Conservation (phyloP, 441 rosid species). For the Jatropha multifida region DNA sequence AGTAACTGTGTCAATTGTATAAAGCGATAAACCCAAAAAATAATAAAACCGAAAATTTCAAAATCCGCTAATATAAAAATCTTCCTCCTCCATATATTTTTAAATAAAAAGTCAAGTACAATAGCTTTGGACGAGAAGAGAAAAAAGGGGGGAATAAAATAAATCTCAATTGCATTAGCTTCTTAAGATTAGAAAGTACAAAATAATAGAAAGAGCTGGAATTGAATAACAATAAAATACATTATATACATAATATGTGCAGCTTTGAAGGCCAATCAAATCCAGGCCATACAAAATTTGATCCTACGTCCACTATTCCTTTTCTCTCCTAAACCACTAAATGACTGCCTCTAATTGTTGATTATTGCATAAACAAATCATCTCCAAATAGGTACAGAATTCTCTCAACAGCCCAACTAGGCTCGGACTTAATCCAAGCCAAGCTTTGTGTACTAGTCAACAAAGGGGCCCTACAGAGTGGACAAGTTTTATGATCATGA, state of each 20-base stretch:
- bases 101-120: too few relatives aligned
- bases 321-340: neutral
- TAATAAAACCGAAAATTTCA: too few relatives aligned
- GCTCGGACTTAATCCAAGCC: conserved; percentile 50
- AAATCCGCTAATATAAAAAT: too few relatives aligned
- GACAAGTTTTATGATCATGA: conserved; percentile 63
- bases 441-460: conserved; percentile 39
- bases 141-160: neutral
- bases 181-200: neutral
- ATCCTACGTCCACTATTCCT: neutral
- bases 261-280: neutral
- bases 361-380: conserved; percentile 40
- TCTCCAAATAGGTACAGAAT: conserved; percentile 82
- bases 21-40: too few relatives aligned
- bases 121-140: neutral
- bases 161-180: neutral
- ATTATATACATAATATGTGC: neutral
- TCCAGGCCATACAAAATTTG: conserved; percentile 15
- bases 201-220: neutral
- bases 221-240: neutral
- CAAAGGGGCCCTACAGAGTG: conserved; percentile 81
- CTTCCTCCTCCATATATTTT: too few relatives aligned
- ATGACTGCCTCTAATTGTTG: neutral
- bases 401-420: conserved; percentile 87
- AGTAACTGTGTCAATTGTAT: too few relatives aligned